Base-by-base conservation (phyloP, 805 yeast species). In the Cyberlindnera sargentensis region DNA sequence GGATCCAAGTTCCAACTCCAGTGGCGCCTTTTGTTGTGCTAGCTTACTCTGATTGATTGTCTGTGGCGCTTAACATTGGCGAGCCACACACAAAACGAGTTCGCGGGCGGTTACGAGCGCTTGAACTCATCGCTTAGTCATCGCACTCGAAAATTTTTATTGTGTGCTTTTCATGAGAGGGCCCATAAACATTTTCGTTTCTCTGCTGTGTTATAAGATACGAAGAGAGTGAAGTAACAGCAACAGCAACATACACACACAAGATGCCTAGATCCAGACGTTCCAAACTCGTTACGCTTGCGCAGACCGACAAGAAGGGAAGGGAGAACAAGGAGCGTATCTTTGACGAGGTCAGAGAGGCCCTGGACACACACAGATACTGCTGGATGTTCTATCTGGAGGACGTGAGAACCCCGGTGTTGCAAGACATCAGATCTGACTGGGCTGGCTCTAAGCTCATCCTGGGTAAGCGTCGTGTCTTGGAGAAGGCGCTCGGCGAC, bases 211-310 rank as follows among this genome's bases (percentile, higher is more conserved):
- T 3, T 23, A 34, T 15, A 34, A 9, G 24, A 29, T 25, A 25
- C 27, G 5, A 6, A 9, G 26, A 10, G 6, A 36, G 31, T 4
- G 11, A n/a, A n/a, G 26, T 8, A 25, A 24, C n/a, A 36, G 5
- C 31, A 28, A 28, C 31, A 6, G 26, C 31, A 10, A 20, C 26
- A 32, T 4, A 36, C 28, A 28, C 10, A 36, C 28, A 30, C 33
- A 69, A 53, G 46, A 91, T 91, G 99, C 97, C 99, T 49, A 87
- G 95, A 76, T 89, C 97, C 32, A 90, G 82, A 65, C 91, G 98
- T 78, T 84, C 96, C 54, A 93, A 87, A 80, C 82, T 90, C 55
- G 95, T 93, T 48, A 86, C 98, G 10, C 73, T 93, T 56, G 93
- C 99, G 33, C 91, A 91, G 62, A 91, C 98, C 50, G 97, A 89